Evolutionary conservation across 805 yeast species (phyloP).

Genomic region (Barnettozyma botsteinii): DNA sequence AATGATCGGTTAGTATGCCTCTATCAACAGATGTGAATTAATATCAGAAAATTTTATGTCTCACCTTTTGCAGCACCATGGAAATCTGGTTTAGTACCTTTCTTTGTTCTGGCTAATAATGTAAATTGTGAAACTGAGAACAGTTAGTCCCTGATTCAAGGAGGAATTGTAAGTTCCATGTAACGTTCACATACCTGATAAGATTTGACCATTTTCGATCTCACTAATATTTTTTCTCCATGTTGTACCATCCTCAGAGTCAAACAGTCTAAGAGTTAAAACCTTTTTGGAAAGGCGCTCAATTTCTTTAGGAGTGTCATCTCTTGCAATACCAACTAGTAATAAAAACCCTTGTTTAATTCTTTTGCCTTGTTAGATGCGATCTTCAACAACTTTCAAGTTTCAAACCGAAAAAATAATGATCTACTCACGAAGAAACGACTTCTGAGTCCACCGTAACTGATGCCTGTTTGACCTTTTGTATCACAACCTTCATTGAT

Average conservation of each 20-base stretch:
- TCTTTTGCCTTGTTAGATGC: too few relatives aligned
- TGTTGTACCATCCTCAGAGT: constrained; percentile 59
- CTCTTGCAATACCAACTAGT: constrained; percentile 76
- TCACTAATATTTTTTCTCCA: constrained; percentile 76
- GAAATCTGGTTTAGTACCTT: constrained; percentile 94
- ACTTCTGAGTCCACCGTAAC: constrained; percentile 73
- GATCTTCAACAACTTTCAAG: background rate
- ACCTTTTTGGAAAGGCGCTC: constrained; percentile 64
- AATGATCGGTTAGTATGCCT: constrained; percentile 62
- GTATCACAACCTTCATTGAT: constrained; percentile 82
- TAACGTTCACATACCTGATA: constrained; percentile 42
- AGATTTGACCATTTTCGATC: constrained; percentile 61
- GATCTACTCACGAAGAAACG: constrained; percentile 59
- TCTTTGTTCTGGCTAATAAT: constrained; percentile 73
- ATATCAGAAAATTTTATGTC: too few relatives aligned
- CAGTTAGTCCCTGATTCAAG: constrained; percentile 4
- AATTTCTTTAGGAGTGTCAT: constrained; percentile 73
- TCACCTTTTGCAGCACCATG: constrained; percentile 86
- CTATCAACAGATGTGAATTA: too few relatives aligned
- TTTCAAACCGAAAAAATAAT: background rate
- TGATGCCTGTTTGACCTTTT: constrained; percentile 82
- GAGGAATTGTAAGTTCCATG: constrained; percentile 65
- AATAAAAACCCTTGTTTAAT: constrained; percentile 73
- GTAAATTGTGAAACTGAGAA: constrained; percentile 81
- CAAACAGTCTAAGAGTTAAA: constrained; percentile 63